A percentile compares a stretch with the other conserved stretches of the same genome.
These are phyloP conservation scores for Priceomyces fermenticarens DNA, from an alignment of 805 yeast genomes.

Conservation along the genomic window DNA sequence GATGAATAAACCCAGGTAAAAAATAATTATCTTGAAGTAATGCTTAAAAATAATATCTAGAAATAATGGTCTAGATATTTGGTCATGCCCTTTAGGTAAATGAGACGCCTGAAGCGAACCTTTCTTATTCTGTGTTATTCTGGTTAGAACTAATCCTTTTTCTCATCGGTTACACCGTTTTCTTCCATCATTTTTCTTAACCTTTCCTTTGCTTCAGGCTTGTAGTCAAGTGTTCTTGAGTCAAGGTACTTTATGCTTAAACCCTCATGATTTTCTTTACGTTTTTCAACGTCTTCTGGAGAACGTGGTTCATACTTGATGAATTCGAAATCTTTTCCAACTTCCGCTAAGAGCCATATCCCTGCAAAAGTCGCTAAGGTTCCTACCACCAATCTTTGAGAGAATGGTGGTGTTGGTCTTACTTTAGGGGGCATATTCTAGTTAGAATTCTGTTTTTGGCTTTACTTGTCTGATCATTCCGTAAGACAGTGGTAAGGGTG, in stretches of 20 bases:
- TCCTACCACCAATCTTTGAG: slow-evolving; percentile 33
- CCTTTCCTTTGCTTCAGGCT: slow-evolving; percentile 41
- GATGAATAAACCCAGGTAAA: no score
- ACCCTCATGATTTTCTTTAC: slow-evolving; percentile 31
- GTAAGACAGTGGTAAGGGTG: no score
- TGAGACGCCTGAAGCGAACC: no score
- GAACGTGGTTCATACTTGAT: slow-evolving; percentile 37
- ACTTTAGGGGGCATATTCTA: slow-evolving; percentile 4
- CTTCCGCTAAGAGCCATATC: slow-evolving; percentile 25
- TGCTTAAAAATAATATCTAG: no score
- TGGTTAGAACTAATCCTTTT: no score
- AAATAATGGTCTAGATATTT: no score
- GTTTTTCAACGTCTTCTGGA: slow-evolving; percentile 36
- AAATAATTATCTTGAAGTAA: no score
- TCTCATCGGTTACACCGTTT: slow-evolving; percentile 6
- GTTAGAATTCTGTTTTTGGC: no score
- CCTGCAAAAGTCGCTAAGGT: slow-evolving; percentile 35
- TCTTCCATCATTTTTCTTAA: slow-evolving; percentile 22
- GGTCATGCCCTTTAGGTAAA: no score
- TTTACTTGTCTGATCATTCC: no score
- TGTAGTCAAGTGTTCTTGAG: slow-evolving; percentile 37
- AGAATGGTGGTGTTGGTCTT: slow-evolving; percentile 33
- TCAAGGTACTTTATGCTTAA: slow-evolving; percentile 29
- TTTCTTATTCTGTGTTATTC: no score
- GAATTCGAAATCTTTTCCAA: slow-evolving; percentile 39